Base-by-base conservation (phyloP, 1,284 basidiomycete species). In the Sphagnurus paluster region DNA sequence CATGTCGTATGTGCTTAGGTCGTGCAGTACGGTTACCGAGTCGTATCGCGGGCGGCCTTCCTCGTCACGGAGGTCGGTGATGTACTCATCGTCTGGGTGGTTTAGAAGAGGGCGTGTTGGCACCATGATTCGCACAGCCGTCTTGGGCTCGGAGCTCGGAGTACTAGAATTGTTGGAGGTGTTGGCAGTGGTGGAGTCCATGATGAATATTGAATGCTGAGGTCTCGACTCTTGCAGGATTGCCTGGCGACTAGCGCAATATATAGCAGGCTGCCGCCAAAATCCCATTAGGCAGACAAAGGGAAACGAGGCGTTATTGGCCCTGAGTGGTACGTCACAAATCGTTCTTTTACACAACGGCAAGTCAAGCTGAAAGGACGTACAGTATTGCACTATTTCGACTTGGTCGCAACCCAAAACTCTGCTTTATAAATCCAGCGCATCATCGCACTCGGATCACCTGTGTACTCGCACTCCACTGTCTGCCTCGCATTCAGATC, bases 391-490 rank as follows among this genome's bases (percentile, higher is more conserved):
- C n/a, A 8, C 48, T 32, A 64, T 37, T 60, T 62, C n/a, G 56
- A 48, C 54, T 77, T 83, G 37, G 58, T 68, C 1, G 79, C 81
- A 9, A 79, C 75, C 80, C 81, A 85, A 61, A 83, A 83, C 56
- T 83, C 81, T 0, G 82, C 76, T 54, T 74, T 68, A 56, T 84
- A 84, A 7, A 81, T 67, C 79, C 79, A 84, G 20, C 68, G 69
- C 80, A 84, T 84, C 82, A 83, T 82, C 32, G 82, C 82, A 29
- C 69, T 62, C 33, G 59, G 54, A 60, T 87, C 81, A 3, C 73
- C 71, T 1, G 83, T 85, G 56, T 87, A 86, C 59, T 82, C 78
- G 58, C 80, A 82, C 39, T 77, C 72, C 3, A 84, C 65, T 3
- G 74, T 74, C 46, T 66, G 67, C 26, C 68, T 48, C 66, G 62